Percentiles rank a stretch among this genome's conserved stretches.
Conservation (phyloP, 2,329 filamentous ascomycete genomes). For the Ophiocordyceps camponoti-leonardi region DNA sequence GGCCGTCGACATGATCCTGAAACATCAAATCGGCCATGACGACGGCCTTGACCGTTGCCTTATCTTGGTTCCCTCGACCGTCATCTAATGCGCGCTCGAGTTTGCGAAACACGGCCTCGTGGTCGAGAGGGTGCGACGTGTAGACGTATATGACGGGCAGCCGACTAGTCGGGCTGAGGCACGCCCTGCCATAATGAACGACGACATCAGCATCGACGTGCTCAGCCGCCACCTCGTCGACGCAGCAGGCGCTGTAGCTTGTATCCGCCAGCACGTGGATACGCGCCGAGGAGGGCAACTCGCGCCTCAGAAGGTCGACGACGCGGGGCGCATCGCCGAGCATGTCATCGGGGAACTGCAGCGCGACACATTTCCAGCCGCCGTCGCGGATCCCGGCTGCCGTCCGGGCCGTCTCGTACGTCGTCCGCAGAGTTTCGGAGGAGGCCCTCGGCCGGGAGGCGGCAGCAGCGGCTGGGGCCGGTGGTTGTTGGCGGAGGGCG, state of each 20-base stretch:
- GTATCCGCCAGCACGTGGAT: constrained; percentile 88
- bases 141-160: constrained; percentile 85
- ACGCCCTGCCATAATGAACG: constrained; percentile 86
- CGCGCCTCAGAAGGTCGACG: constrained; percentile 34
- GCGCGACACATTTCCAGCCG: constrained; percentile 58
- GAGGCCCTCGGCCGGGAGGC: constrained; percentile 16
- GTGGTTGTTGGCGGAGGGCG: constrained; percentile 24
- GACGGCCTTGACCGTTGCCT: constrained; percentile 36
- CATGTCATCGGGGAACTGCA: constrained; percentile 96
- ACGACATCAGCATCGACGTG: constrained; percentile 82
- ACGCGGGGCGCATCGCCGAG: constrained; percentile 71
- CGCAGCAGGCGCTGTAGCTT: constrained; percentile 91
- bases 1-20: constrained; percentile 48
- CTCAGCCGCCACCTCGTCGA: constrained; percentile 91
- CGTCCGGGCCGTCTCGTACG: constrained; percentile 77
- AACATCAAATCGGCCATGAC: constrained; percentile 86
- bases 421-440: constrained; percentile 54
- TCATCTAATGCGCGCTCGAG: constrained; percentile 49
- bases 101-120: constrained; percentile 33
- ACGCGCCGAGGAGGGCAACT: constrained; percentile 11
- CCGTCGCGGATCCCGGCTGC: constrained; percentile 56
- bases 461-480: constrained; percentile 19
- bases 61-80: neutral
- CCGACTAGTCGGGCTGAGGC: constrained; percentile 74
- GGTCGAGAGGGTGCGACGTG: constrained; percentile 53